These are phyloP conservation scores for Magnaporthiopsis incrustans DNA, from an alignment of 2,329 filamentous ascomycete genomes.

Conservation along the genomic window DNA sequence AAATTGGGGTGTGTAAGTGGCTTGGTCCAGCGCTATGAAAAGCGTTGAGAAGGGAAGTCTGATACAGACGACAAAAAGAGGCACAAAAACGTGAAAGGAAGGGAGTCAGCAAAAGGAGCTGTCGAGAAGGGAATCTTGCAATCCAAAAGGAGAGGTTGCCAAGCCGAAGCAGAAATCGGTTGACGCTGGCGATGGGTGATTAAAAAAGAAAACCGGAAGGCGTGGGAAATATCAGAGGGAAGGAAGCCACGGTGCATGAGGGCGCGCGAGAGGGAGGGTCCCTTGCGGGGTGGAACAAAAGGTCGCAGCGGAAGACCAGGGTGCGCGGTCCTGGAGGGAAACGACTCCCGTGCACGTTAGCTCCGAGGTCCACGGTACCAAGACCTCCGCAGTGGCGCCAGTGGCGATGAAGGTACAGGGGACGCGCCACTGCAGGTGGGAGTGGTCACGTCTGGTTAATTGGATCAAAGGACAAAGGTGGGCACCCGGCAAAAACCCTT, in stretches of 20 bases:
- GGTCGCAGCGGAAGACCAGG: background rate
- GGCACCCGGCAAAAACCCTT: background rate
- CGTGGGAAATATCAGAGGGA: background rate
- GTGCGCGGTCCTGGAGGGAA: background rate
- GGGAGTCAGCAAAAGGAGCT: conserved; percentile 4
- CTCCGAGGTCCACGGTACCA: background rate
- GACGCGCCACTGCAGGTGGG: background rate
- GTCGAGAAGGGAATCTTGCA: conserved; percentile 4
- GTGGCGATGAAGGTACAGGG: background rate
- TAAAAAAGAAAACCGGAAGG: background rate
- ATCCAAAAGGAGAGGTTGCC: background rate
- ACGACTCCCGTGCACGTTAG: background rate
- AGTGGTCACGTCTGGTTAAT: background rate
- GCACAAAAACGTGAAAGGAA: background rate
- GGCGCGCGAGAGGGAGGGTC: background rate
- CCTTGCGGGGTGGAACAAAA: background rate
- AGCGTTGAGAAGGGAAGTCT: background rate
- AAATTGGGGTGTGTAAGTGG: background rate
- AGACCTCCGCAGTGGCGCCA: background rate
- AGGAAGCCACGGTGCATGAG: background rate
- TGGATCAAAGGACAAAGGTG: background rate
- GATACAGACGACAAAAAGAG: background rate
- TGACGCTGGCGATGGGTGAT: background rate
- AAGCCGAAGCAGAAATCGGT: background rate
- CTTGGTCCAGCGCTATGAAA: background rate